Evolutionary conservation across 192 early-diverging fungal species (phyloP), one percentile per base, ranked within the genome.

Genomic region (Chytriomyces confervae): DNA sequence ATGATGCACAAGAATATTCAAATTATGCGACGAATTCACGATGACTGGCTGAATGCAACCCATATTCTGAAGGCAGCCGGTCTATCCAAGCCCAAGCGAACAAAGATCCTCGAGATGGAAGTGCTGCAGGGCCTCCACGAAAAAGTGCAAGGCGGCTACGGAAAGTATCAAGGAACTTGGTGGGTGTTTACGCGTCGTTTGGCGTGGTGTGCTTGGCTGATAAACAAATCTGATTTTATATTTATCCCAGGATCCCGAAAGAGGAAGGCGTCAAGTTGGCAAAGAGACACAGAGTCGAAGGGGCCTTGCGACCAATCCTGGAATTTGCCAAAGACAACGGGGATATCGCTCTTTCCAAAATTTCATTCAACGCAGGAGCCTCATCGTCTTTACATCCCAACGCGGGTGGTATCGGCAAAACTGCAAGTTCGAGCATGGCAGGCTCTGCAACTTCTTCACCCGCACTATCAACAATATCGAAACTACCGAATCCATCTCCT

Each of bases 71-170:
- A 96, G 78, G 92, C 93, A 20, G 96, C 96, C 23, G 91, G 91
- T 29, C 89, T 93, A 63, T 93, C 94, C 69, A 97, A 97, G 80
- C 91, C 91, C 65, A 87, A 86, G 75, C 87, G 96, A 49, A 95
- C 95, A 53, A 94, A 93, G 78, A 94, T 96, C 64, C 89, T 97
- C 11, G 96, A 97, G 85, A 85, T 88, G 75, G 95, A 96, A 71
- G 88, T 97, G 7, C 84, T 93, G 61, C 84, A 85, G 49, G 92
- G 92, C 16, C 85, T 87, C 27, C 94, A 97, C 83, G 95, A 97
- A 76, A 97, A 97, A 82, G 91, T 97, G 23, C 96, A 97, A 84
- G 96, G 96, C 27, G 96, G 96, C 11, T 97, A 97, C 82, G 95
- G 95, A 24, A 95, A 95, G 83, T 96, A 94, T 79, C 95, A 96